Percentiles rank a stretch among this genome's conserved stretches.
These are phyloP conservation scores for Urochloa ruziziensis DNA, from an alignment of 176 grass and related monocot genomes.

Conservation along the genomic window DNA sequence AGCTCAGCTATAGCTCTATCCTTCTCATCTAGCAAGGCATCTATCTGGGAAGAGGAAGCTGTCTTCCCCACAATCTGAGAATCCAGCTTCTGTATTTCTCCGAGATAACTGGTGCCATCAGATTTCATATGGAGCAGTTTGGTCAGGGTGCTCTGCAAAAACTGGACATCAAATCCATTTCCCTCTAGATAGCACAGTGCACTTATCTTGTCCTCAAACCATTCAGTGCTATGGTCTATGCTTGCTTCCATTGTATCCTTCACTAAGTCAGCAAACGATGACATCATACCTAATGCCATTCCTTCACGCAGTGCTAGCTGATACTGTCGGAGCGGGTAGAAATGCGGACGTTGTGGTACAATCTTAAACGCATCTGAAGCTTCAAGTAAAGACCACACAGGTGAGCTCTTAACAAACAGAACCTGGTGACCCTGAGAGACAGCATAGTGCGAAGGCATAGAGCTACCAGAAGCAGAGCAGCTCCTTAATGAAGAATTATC, in stretches of 20 bases:
- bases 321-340: slow-evolving; percentile 36
- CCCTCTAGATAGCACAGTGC: slow-evolving; percentile 23
- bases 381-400: neutral
- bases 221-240: slow-evolving; percentile 18
- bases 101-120: neutral
- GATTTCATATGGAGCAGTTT: neutral
- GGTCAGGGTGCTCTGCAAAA: neutral
- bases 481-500: neutral
- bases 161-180: slow-evolving; percentile 53
- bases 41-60: neutral
- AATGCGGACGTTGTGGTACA: slow-evolving; percentile 51
- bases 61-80: neutral
- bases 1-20: slow-evolving; percentile 31
- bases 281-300: slow-evolving; percentile 53
- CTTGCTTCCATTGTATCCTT: neutral
- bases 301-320: slow-evolving; percentile 36
- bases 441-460: neutral
- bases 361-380: neutral
- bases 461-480: neutral
- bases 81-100: slow-evolving; percentile 14
- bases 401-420: neutral
- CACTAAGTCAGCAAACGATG: slow-evolving; percentile 33
- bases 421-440: neutral
- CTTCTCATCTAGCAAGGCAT: slow-evolving; percentile 20
- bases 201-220: slow-evolving; percentile 30